Evolutionary conservation across 306 rosid species (phyloP).

Genomic region (Dalbergia oliveri): DNA sequence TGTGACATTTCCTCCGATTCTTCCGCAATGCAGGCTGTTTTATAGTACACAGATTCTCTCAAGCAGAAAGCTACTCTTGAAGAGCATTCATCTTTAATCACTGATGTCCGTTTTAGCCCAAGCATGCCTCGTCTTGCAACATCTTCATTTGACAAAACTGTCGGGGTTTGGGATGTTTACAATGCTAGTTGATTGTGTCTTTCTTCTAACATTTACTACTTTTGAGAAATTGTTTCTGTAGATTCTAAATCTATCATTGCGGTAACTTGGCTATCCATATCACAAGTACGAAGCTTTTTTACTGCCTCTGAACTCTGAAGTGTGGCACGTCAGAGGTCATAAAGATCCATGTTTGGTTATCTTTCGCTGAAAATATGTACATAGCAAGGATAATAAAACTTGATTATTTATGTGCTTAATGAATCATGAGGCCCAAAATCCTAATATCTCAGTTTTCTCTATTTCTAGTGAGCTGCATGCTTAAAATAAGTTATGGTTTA

Average conservation of each 20-base stretch:
- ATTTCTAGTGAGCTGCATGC: not conserved
- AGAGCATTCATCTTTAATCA: conserved; percentile 81
- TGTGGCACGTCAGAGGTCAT: not conserved
- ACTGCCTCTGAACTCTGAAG: not conserved
- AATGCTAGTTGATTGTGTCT: conserved; percentile 71
- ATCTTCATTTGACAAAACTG: conserved; percentile 95
- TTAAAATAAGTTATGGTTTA: not conserved
- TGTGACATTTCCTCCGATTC: conserved; percentile 37
- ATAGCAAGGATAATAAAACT: not conserved
- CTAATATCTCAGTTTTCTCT: not conserved
- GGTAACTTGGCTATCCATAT: conserved; percentile 13
- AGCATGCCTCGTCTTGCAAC: conserved; percentile 95
- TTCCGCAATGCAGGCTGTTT: conserved; percentile 76
- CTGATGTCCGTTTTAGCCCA: conserved; percentile 99
- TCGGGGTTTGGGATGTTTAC: conserved; percentile 98
- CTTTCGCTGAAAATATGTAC: conserved; percentile 2
- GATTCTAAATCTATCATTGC: conserved; percentile 32
- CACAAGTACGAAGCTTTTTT: not conserved
- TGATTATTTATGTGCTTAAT: not conserved
- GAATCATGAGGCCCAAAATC: not conserved
- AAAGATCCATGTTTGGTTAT: not conserved
- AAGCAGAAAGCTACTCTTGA: conserved; percentile 78
- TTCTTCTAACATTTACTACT: conserved; percentile 10
- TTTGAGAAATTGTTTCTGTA: not conserved
- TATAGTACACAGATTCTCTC: conserved; percentile 87